Evolutionary conservation across 208 protist genomes (phyloP).

Genomic region (Trypanosoma avium): DNA sequence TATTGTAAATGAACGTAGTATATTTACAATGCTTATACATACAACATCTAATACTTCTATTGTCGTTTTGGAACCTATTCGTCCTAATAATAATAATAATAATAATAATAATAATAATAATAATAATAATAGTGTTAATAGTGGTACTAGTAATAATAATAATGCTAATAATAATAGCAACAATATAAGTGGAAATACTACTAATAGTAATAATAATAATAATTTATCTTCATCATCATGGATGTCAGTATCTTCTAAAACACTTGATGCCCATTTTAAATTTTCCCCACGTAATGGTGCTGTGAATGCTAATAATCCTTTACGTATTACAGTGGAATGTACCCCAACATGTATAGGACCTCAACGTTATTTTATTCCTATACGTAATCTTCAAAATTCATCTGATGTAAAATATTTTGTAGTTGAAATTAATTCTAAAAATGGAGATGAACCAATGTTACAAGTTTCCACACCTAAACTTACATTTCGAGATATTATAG

Average conservation of each 20-base stretch:
- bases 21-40: constrained; percentile 71
- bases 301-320: constrained; percentile 39
- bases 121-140: neutral
- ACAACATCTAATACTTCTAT: constrained; percentile 51
- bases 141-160: neutral
- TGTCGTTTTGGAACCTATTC: constrained; percentile 75
- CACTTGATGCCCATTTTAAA: constrained; percentile 75
- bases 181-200: neutral
- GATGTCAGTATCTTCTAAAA: constrained; percentile 24
- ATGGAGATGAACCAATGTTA: constrained; percentile 53
- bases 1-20: constrained; percentile 67
- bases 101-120: neutral
- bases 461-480: constrained; percentile 61
- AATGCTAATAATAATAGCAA: neutral
- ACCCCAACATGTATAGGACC: constrained; percentile 68
- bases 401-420: constrained; percentile 69
- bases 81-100: constrained; percentile 13
- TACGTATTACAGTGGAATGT: constrained; percentile 79
- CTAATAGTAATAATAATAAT: neutral
- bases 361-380: constrained; percentile 83
- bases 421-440: constrained; percentile 73
- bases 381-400: constrained; percentile 74
- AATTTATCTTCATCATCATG: neutral
- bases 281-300: constrained; percentile 72
- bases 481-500: constrained; percentile 63